These are phyloP conservation scores for Saccharomyces pastorianus DNA, from an alignment of 1,139 yeast species.

Conservation along the genomic window DNA sequence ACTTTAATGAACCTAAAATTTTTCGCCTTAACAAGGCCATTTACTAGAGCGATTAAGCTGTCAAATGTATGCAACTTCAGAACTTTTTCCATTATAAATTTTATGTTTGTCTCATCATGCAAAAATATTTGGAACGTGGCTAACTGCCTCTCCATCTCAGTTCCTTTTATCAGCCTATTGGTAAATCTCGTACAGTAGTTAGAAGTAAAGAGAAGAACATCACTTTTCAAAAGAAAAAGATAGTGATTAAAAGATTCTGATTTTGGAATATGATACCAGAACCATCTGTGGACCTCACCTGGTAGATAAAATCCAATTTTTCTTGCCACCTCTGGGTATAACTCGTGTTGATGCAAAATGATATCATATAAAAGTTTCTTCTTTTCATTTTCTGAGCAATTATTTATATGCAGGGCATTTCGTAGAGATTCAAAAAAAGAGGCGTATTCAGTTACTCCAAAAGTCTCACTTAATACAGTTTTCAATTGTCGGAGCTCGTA, in stretches of 20 bases:
- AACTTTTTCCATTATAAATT: conserved; percentile 16
- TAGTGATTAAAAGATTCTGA: conserved; percentile 19
- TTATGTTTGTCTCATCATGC: conserved; percentile 9
- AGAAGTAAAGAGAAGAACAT: conserved; percentile 17
- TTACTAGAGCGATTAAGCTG: conserved; percentile 15
- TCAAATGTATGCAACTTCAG: conserved; percentile 18
- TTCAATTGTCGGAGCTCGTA: neutral
- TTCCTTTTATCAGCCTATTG: conserved; percentile 20
- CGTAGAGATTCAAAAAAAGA: conserved; percentile 9
- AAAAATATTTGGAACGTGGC: conserved; percentile 25
- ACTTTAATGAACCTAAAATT: conserved; percentile 16
- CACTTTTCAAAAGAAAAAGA: conserved; percentile 21
- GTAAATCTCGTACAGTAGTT: conserved; percentile 10
- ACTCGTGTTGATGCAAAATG: conserved; percentile 15
- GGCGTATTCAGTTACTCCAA: conserved; percentile 1
- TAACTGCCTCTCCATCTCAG: conserved; percentile 23
- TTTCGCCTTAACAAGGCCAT: conserved; percentile 11
- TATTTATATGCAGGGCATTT: conserved; percentile 3
- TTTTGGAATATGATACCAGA: conserved; percentile 14
- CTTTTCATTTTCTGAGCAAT: conserved; percentile 7
- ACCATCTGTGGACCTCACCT: conserved; percentile 24
- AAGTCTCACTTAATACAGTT: neutral
- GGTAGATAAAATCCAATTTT: conserved; percentile 16
- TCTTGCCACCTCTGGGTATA: conserved; percentile 11
- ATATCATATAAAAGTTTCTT: conserved; percentile 10